Evolutionary conservation across 169 alveolate genomes (phyloP).

Genomic region (Cryptosporidium sp.): DNA sequence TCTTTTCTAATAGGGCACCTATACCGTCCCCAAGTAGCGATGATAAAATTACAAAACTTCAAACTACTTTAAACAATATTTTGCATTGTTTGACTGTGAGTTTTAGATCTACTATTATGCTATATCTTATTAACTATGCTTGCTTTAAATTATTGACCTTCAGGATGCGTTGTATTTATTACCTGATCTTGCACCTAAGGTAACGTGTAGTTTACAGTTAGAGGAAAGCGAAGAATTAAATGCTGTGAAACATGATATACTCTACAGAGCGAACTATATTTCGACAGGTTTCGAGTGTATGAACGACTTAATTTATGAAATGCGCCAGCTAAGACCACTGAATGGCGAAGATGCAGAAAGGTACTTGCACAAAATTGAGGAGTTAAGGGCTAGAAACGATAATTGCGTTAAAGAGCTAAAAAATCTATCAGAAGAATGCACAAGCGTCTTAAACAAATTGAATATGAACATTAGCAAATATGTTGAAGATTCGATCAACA

Average conservation of each 20-base stretch:
- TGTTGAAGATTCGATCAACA: conserved; percentile 15
- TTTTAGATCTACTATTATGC: conserved; percentile 9
- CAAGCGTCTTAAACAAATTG: background rate
- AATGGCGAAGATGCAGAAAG: conserved; percentile 2
- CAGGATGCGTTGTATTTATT: conserved; percentile 58
- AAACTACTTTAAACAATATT: conserved; percentile 47
- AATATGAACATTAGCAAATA: background rate
- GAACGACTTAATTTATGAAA: conserved; percentile 1
- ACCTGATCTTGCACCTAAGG: conserved; percentile 48
- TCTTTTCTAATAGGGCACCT: conserved; percentile 35
- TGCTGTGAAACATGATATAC: conserved; percentile 31
- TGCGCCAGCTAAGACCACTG: conserved; percentile 9
- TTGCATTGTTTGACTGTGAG: conserved; percentile 64
- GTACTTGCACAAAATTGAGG: conserved; percentile 1
- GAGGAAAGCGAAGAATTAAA: background rate
- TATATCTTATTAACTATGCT: background rate
- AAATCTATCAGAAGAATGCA: conserved; percentile 13
- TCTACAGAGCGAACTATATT: conserved; percentile 61
- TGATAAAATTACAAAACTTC: conserved; percentile 57
- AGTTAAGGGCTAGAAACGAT: conserved; percentile 3
- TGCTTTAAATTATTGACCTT: background rate
- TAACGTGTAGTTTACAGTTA: conserved; percentile 2
- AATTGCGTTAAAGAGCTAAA: background rate
- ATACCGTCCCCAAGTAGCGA: conserved; percentile 39
- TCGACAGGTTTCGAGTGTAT: conserved; percentile 47